Conservation (phyloP, 2,329 filamentous ascomycete genomes). For the Monosporascus sp. region DNA sequence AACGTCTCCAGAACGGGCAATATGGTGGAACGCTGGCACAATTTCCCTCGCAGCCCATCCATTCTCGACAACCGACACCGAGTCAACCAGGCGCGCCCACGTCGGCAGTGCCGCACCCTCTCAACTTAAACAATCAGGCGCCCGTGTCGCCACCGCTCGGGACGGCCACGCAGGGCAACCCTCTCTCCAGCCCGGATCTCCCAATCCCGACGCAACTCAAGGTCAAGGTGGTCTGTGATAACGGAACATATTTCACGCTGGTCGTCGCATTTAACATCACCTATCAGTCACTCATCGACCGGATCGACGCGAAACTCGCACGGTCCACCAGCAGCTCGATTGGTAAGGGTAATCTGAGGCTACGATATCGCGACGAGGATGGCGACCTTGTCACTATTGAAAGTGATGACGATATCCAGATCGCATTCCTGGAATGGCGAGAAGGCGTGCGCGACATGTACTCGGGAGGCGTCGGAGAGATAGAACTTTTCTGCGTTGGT, state of each 20-base stretch:
- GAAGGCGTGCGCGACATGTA: conserved; percentile 57
- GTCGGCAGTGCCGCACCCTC: conserved; percentile 28
- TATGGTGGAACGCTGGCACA: conserved; percentile 49
- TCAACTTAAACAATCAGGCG: conserved; percentile 34
- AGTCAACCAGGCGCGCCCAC: conserved; percentile 31
- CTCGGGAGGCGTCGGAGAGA: conserved; percentile 75
- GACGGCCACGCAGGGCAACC: conserved; percentile 27
- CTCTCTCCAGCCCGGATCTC: conserved; percentile 43
- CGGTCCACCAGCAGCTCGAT: conserved; percentile 82
- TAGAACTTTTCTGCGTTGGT: conserved; percentile 76
- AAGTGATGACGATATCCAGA: conserved; percentile 92
- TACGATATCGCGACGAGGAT: conserved; percentile 89
- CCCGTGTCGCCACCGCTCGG: conserved; percentile 44
- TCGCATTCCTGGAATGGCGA: conserved; percentile 91
- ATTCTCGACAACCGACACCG: conserved; percentile 42
- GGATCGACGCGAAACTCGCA: conserved; percentile 91
- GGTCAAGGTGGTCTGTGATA: conserved; percentile 87
- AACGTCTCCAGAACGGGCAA: conserved; percentile 49
- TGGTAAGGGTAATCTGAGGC: conserved; percentile 72
- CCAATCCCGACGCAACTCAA: conserved; percentile 73
- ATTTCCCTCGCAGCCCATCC: conserved; percentile 51
- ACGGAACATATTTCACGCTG: conserved; percentile 84
- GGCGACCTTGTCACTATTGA: conserved; percentile 91
- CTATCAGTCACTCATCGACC: conserved; percentile 87
- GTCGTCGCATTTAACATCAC: conserved; percentile 94